Evolutionary conservation across 257 asterid genomes (phyloP), one percentile per base, ranked within the genome.

Genomic region (Rauvolfia tetraphylla): DNA sequence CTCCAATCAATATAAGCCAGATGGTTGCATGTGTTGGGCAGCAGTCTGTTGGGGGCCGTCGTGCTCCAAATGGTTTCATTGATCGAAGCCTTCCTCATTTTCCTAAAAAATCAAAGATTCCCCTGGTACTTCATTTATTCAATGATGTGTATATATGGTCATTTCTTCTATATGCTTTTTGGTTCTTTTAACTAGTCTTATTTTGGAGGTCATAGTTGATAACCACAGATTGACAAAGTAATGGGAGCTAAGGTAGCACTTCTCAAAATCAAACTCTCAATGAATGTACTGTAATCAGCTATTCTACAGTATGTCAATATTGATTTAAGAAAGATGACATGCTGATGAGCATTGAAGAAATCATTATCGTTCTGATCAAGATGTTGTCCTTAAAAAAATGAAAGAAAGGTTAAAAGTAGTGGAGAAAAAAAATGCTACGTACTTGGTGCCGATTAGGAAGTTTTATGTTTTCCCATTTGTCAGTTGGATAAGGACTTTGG

Each of bases 11-110:
- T 82, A 92, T 95, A 79, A 88, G 97, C 86, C 99, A 95, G 94
- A 95, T 95, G 99, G 84, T 92, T 86, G 98, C 96, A 41, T 95
- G 99, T 38, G 99, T 95, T 68, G 99, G 99, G 71, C 99, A 95
- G 87, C 99, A 95, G 77, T 81, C 86, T 66, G 99, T 95, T 76
- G 99, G 99, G 48, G 99, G 99, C 53, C 92, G 80, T 65, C 89
- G 99, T 81, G 97, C 99, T 79, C 98, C 99, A 69, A 89, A 95
- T 81, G 99, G 99, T 79, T 95, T 95, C 82, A 82, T 95, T 56
- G 95, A 91, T 83, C 92, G 99, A 77, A 92, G 97, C 39, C 90
- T 95, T 82, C 99, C 99, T 72, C 99, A 95, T 87, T 95, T 95
- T 83, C 89, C 85, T 66, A 87, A 77, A 85, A 88, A 83, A 38